Evolutionary conservation across 1,284 basidiomycete genomes (phyloP), one percentile per base, ranked within the genome.

Genomic region (Malassezia restricta): DNA sequence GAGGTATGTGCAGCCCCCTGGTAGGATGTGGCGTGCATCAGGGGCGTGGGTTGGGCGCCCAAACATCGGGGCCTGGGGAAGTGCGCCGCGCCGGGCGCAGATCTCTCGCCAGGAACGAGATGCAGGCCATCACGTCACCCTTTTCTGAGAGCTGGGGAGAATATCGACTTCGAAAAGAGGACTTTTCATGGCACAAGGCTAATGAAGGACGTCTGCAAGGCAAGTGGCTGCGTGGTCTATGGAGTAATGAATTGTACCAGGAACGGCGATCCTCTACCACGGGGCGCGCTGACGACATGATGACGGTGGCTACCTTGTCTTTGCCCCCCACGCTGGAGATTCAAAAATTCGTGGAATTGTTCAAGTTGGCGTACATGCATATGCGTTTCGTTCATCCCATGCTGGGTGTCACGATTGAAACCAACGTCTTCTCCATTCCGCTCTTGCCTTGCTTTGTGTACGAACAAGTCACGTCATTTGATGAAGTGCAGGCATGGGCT

Each of bases 241-340:
- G 53, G 53, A 43, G 43, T 14, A 37, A 33, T 15, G 53, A 55
- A 12, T 28, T 55, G 35, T 55, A 50, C 43, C 53, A 55, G 43
- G 53, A 55, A 40, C 47, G 53, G 9, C 41, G 53, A 6, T 40
- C 53, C 1, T 8, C 9, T 8, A 29, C 14, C 5, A 49, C 52
- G 1, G 51, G 47, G 15, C 40, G 47, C n/a, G 37, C 39, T 3
- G 53, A 55, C 14, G 53, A 55, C 35, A 55, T 55, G 53, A 37
- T 55, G n/a, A 50, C 47, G 1, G 33, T 29, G 1, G 43, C 48
- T 1, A 9, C 40, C 3, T 24, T 55, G 4, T 8, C n/a, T 7
- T 15, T 55, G 7, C 53, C 53, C 1, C 12, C 37, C 8, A 14
- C 43, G 17, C 31, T 50, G 2, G 38, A 31, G 28, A 14, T 8